Base-by-base conservation (phyloP, 768 basidiomycete species). In the Mycena alexandri region DNA sequence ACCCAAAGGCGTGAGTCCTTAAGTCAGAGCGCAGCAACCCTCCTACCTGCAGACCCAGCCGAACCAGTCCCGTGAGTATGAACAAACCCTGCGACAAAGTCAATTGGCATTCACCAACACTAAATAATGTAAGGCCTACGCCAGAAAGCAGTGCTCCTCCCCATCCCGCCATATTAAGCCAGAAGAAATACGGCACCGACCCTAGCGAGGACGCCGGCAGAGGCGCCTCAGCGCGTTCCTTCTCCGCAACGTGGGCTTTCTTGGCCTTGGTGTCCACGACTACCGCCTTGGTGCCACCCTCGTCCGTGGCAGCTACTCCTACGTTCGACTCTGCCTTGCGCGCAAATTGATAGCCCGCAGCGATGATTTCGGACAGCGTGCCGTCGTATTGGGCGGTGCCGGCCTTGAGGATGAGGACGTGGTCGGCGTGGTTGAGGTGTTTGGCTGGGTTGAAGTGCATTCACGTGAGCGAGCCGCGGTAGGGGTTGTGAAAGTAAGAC, bases 331-430 rank as follows among this genome's bases (percentile, higher is more conserved):
- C 16, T 22, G 16, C 16, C 5, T 25, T 13, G 19, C 34, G 53
- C 19, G 54, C 46, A 33, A 47, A 64, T 33, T 48, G 25, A 29
- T 56, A 64, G 9, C 63, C 63, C 12, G 54, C 14, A 14, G 73
- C 65, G 56, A 87, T 74, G 7, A 89, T 79, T 48, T 86, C 81
- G 56, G 79, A 65, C 70, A 90, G 87, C 0, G 85, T 87, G 5
- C 89, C 89, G 22, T 82, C 77, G 74, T 90, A 87, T 58, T 89
- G 72, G 53, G 90, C 80, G 43, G 83, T 72, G 0, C 89, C 89
- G 2, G 82, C 83, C 56, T 87, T 88, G 84, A 90, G 87, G 67
- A 90, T 87, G 65, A 86, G 83, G 55, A 87, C 86, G 60, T 79
- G 74, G 68, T 87, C 79, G 3, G 88, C 88, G 68, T 86, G 82